Evolutionary conservation across 805 yeast genomes (phyloP).

Genomic region (Lachancea dasiensis): DNA sequence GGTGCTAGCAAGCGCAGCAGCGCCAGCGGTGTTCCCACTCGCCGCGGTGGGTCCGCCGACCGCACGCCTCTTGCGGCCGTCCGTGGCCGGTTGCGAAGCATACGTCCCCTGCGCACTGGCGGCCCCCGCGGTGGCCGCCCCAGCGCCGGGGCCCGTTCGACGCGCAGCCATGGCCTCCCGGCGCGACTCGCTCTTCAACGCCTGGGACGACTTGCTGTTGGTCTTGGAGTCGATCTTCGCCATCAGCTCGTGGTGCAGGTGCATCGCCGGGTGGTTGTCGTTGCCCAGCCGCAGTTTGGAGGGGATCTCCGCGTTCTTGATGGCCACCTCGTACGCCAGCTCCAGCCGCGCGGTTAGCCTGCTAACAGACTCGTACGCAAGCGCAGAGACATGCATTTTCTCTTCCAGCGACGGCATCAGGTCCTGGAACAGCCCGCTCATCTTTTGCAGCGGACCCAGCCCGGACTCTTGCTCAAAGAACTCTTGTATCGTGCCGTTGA

Average conservation of each 20-base stretch:
- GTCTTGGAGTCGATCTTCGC: conserved; percentile 25
- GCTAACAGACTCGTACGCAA: conserved; percentile 72
- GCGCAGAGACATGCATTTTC: conserved; percentile 93
- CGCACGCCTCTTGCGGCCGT: conserved; percentile 9
- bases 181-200: conserved; percentile 75
- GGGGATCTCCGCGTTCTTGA: conserved; percentile 71
- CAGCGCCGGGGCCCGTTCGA: conserved; percentile 4
- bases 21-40: conserved; percentile 9
- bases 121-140: too few species aligned
- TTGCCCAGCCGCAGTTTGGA: conserved; percentile 71
- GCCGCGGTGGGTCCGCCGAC: conserved; percentile 3
- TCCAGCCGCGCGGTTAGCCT: conserved; percentile 69
- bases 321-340: conserved; percentile 70
- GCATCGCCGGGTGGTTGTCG: conserved; percentile 85
- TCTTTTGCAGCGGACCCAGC: conserved; percentile 30
- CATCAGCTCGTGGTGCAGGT: conserved; percentile 33
- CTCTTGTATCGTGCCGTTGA: conserved; percentile 37
- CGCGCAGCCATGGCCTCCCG: conserved; percentile 92
- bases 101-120: too few species aligned
- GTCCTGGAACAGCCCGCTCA: conserved; percentile 46
- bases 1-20: conserved; percentile 11
- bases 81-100: conserved; percentile 3
- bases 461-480: conserved; percentile 20
- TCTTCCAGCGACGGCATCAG: conserved; percentile 91
- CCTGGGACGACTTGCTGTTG: conserved; percentile 50